Percentiles rank a stretch among this genome's conserved stretches.
Evolutionary conservation across 1,284 basidiomycete genomes (phyloP).

Genomic region (Sphaerobolus stellatus): DNA sequence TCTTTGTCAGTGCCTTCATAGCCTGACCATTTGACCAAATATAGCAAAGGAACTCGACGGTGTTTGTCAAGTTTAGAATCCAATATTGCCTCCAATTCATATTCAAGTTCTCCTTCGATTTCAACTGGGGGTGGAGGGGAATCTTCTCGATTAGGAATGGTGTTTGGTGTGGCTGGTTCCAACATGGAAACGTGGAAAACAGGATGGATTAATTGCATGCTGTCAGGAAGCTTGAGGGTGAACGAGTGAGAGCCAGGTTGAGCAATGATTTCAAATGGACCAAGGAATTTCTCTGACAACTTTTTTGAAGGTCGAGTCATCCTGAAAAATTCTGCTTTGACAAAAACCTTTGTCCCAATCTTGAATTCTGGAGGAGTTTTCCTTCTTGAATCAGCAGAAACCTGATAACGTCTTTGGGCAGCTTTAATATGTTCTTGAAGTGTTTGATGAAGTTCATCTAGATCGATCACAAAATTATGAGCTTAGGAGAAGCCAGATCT

Average conservation of each 20-base stretch:
- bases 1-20: slow-evolving; percentile 24
- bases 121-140: slow-evolving; percentile 26
- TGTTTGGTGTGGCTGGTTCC: slow-evolving; percentile 30
- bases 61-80: neutral
- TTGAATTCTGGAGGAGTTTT: neutral
- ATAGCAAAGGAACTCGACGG: neutral
- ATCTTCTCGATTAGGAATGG: slow-evolving; percentile 14
- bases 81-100: neutral
- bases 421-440: slow-evolving; percentile 26
- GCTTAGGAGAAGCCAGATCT: slow-evolving; percentile 23
- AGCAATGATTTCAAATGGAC: slow-evolving; percentile 9
- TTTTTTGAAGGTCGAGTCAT: neutral
- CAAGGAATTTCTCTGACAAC: neutral
- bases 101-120: neutral
- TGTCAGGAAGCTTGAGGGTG: neutral
- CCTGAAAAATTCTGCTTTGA: slow-evolving; percentile 8
- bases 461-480: slow-evolving; percentile 22
- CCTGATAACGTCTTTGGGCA: slow-evolving; percentile 36
- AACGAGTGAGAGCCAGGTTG: slow-evolving; percentile 3
- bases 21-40: slow-evolving; percentile 20
- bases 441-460: slow-evolving; percentile 12
- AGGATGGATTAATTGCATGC: slow-evolving; percentile 16
- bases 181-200: slow-evolving; percentile 44
- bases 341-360: neutral
- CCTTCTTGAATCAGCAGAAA: neutral